These are phyloP conservation scores for Ustilago sp. DNA, from an alignment of 1,284 basidiomycete genomes.

Conservation along the genomic window DNA sequence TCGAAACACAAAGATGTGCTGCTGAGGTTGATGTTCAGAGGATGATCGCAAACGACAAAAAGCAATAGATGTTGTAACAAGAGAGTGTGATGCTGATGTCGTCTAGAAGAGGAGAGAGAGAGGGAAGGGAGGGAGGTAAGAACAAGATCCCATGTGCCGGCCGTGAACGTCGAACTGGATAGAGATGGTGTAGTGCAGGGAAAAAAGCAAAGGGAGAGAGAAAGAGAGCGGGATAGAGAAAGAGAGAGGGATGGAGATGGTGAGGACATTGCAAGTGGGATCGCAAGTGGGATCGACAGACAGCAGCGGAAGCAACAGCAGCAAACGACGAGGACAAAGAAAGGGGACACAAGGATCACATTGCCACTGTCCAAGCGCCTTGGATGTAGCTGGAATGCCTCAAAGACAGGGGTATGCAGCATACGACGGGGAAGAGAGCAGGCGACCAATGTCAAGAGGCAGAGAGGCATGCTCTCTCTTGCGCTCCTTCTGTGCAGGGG, in stretches of 20 bases:
- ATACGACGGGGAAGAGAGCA: no score
- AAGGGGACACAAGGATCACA: background rate
- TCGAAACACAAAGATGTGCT: background rate
- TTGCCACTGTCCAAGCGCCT: background rate
- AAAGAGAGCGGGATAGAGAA: background rate
- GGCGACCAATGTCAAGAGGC: no score
- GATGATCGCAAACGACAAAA: background rate
- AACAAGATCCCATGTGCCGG: slow-evolving; percentile 25
- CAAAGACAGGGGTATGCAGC: background rate
- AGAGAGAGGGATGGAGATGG: background rate
- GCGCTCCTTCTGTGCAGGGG: no score
- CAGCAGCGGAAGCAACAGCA: background rate
- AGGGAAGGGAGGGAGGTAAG: background rate
- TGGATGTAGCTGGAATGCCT: background rate
- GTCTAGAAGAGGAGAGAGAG: background rate
- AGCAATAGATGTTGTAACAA: background rate
- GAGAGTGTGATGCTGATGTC: slow-evolving; percentile 15
- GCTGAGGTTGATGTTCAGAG: background rate
- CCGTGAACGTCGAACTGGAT: slow-evolving; percentile 29
- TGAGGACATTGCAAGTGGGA: background rate
- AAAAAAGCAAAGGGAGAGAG: background rate
- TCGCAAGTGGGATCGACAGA: slow-evolving; percentile 2
- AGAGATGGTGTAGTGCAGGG: slow-evolving; percentile 7
- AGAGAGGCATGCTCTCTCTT: no score
- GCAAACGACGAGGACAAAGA: background rate